Base-by-base conservation (phyloP, 2,329 filamentous ascomycete genomes). In the Thelonectria blattea region DNA sequence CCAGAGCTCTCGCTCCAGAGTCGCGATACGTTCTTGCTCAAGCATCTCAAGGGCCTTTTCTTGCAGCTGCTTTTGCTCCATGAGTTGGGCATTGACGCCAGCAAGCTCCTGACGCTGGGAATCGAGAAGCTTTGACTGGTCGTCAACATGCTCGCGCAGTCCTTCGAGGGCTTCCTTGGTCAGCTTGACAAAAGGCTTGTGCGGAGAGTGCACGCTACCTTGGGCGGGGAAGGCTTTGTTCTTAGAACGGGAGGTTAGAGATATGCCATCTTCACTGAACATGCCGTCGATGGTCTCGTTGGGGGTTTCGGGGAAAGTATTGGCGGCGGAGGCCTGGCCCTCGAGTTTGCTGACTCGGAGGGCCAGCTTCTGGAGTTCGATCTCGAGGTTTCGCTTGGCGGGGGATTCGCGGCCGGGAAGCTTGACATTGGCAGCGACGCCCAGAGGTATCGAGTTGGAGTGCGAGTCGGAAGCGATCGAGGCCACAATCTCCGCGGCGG, bases 111-210 rank as follows among this genome's bases (percentile, higher is more conserved):
- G 88, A 69, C 91, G 91, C 76, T 97, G 93, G 70, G 86, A 91
- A 76, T 92, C 89, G 70, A 97, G 93, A 73, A 96, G 88, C 76
- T 96, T 93, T 58, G 93, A 93, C 80, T 98, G 93, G 75, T 93
- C 92, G 74, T 96, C 91, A 65, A 98, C 90, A 78, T 97, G 92
- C 71, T 97, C 93, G 71, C 91, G 90, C 67, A 97, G 83, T 65
- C 91, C 91, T 76, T 90, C 88, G 69, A 96, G 89, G 75, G 94
- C 91, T 78, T 94, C 90, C 73, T 93, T 90, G 69, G 88, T 91
- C 71, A 91, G 85, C 71, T 86, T 80, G 77, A 81, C 72, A 68
- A 71, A 67, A 60, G 73, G 64, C 69, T 73, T 59, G 69, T 69
- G 69, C 64, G 74, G 74, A 72, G 69, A 71, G 67, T 74, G 75